Percentiles rank a stretch among this genome's conserved stretches.
phyloP scores from a whole-genome alignment of 495 filamentous ascomycete species.

The Daldinia bambusicola region DNA sequence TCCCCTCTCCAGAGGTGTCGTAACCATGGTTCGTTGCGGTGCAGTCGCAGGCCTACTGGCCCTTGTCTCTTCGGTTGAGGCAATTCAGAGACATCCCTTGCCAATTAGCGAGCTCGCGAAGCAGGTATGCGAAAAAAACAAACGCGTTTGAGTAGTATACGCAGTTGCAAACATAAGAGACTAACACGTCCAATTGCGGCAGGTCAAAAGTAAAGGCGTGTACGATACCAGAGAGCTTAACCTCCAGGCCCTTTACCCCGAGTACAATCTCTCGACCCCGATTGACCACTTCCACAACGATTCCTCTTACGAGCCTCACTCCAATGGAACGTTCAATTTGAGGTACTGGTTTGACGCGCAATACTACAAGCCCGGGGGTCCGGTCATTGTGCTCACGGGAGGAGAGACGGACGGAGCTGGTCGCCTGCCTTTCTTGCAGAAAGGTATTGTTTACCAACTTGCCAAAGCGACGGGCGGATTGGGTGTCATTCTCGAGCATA shows the following conservation, averaged over 20 bases:
- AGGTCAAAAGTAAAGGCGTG: slow-evolving; percentile 38
- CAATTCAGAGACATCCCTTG: slow-evolving; percentile 40
- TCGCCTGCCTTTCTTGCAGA: slow-evolving; percentile 72
- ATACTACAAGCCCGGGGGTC: slow-evolving; percentile 74
- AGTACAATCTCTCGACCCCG: slow-evolving; percentile 71
- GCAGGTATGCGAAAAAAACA: slow-evolving; percentile 26
- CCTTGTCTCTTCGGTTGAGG: slow-evolving; percentile 25
- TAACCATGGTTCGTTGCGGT: slow-evolving; percentile 34
- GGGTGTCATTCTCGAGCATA: slow-evolving; percentile 80
- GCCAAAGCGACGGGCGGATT: slow-evolving; percentile 71
- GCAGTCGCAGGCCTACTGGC: slow-evolving; percentile 27
- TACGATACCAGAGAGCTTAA: slow-evolving; percentile 48
- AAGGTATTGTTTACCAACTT: slow-evolving; percentile 73
- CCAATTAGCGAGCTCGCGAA: slow-evolving; percentile 40
- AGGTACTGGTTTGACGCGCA: slow-evolving; percentile 79
- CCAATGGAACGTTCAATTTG: slow-evolving; percentile 65
- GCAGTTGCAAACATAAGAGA: not conserved
- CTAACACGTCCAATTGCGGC: not conserved
- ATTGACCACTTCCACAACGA: slow-evolving; percentile 82
- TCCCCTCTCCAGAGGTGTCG: slow-evolving; percentile 1
- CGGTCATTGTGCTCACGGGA: slow-evolving; percentile 74
- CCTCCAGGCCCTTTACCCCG: slow-evolving; percentile 61
- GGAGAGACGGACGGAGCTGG: slow-evolving; percentile 69
- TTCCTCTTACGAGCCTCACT: slow-evolving; percentile 74
- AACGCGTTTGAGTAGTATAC: not conserved